A percentile compares a stretch with the other conserved stretches of the same genome.
These are phyloP conservation scores for Diplogelasinospora grovesii DNA, from an alignment of 495 filamentous ascomycete genomes.

Conservation along the genomic window DNA sequence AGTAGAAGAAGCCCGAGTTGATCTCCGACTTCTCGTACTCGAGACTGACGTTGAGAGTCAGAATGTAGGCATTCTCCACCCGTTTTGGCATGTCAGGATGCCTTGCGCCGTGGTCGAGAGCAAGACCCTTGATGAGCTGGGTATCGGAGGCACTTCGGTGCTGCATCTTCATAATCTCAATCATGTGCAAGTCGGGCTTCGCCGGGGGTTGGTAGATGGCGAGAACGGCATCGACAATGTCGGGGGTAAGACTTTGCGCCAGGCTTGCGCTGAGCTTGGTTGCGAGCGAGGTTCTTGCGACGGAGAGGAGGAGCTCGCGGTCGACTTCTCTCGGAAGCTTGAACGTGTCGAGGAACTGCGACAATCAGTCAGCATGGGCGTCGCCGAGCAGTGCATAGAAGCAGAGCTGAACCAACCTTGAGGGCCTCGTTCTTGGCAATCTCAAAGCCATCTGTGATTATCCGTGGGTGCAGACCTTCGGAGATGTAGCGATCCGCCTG, in stretches of 20 bases:
- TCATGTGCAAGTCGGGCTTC: conserved; percentile 97
- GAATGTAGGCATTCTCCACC: conserved; percentile 89
- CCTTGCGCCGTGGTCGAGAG: conserved; percentile 89
- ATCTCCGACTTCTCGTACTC: conserved; percentile 99
- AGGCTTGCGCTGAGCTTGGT: conserved; percentile 87
- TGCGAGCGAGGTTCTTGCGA: conserved; percentile 88
- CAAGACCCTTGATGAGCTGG: conserved; percentile 87
- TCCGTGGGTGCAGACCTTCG: conserved; percentile 89
- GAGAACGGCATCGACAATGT: conserved; percentile 92
- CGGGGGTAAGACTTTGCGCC: conserved; percentile 83
- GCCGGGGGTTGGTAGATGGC: conserved; percentile 83
- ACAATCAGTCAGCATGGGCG: conserved; percentile 13
- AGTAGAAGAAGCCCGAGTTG: conserved; percentile 99
- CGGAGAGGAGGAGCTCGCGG: conserved; percentile 86
- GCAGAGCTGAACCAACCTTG: conserved; percentile 54
- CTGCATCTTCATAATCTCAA: conserved; percentile 99
- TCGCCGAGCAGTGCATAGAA: background rate
- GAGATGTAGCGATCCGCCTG: conserved; percentile 92
- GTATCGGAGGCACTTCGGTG: conserved; percentile 95
- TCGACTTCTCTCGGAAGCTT: conserved; percentile 83
- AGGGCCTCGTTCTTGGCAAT: conserved; percentile 89
- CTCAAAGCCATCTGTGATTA: conserved; percentile 97
- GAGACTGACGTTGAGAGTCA: conserved; percentile 91
- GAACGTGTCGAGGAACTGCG: conserved; percentile 87
- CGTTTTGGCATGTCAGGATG: conserved; percentile 98